A percentile compares a stretch with the other conserved stretches of the same genome.
Conservation (phyloP, 768 basidiomycete species). For the Boletus sp. region DNA sequence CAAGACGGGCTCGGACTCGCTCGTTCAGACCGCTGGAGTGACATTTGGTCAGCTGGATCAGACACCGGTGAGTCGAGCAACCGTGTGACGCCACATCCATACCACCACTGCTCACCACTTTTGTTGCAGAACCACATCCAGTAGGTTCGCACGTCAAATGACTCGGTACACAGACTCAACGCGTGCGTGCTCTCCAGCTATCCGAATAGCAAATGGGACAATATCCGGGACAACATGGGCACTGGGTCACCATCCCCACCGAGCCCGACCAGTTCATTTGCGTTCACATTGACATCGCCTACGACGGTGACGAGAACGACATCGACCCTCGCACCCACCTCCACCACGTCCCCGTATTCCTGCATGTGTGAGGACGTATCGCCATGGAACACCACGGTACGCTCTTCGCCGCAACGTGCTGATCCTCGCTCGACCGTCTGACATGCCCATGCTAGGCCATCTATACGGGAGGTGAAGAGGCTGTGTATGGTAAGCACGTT, state of each 20-base stretch:
- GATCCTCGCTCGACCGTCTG: not conserved
- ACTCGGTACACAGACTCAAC: not conserved
- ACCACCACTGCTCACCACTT: not conserved
- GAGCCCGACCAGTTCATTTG: conserved; percentile 21
- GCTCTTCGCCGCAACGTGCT: not conserved
- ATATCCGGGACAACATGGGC: conserved; percentile 67
- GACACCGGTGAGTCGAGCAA: conserved; percentile 37
- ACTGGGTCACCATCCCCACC: conserved; percentile 16
- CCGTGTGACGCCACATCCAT: not conserved
- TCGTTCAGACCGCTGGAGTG: conserved; percentile 49
- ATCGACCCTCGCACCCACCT: conserved; percentile 7
- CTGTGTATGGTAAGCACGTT: conserved; percentile 38
- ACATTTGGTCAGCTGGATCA: conserved; percentile 55
- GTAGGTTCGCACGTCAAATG: conserved; percentile 29
- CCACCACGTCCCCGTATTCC: conserved; percentile 13
- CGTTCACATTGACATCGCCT: not conserved
- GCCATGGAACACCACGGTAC: conserved; percentile 39
- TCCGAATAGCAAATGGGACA: conserved; percentile 71
- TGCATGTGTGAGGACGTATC: conserved; percentile 43
- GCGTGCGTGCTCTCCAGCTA: conserved; percentile 37
- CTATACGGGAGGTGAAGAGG: conserved; percentile 38
- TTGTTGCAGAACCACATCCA: conserved; percentile 53
- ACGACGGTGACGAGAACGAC: not conserved
- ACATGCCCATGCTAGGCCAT: conserved; percentile 23
- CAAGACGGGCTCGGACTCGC: conserved; percentile 55